These are phyloP conservation scores for Exophiala sp. DNA, from an alignment of 2,329 filamentous ascomycete species.

Conservation along the genomic window DNA sequence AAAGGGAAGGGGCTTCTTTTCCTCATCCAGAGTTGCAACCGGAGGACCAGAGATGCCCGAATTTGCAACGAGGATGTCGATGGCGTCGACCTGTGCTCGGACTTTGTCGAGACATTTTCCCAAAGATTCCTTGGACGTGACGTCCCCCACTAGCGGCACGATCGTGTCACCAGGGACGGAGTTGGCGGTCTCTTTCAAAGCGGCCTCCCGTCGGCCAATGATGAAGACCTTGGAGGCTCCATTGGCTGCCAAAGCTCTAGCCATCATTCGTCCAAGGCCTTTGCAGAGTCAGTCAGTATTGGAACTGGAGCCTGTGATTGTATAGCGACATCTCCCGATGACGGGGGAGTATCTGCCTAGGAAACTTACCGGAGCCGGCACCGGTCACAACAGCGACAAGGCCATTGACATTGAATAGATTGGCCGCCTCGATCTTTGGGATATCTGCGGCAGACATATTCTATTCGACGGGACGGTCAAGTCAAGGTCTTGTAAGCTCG, in stretches of 20 bases:
- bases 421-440: constrained; percentile 20
- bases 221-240: constrained; percentile 51
- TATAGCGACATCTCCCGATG: too few relatives aligned
- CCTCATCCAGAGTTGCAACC: constrained; percentile 24
- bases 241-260: constrained; percentile 41
- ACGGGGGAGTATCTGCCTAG: background rate
- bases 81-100: constrained; percentile 38
- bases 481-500: background rate
- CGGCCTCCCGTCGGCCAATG: constrained; percentile 45
- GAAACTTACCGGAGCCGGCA: constrained; percentile 43
- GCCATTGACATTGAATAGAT: constrained; percentile 48
- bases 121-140: constrained; percentile 34
- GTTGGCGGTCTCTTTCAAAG: constrained; percentile 42
- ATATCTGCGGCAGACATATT: constrained; percentile 15
- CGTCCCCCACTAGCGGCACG: constrained; percentile 42
- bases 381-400: constrained; percentile 51
- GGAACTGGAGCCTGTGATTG: background rate
- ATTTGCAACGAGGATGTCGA: constrained; percentile 35
- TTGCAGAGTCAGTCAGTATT: background rate
- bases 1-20: constrained; percentile 30
- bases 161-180: constrained; percentile 37
- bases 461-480: background rate
- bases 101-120: constrained; percentile 37
- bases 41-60: constrained; percentile 40
- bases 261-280: constrained; percentile 44